Evolutionary conservation across 345 rosid species (phyloP).

Genomic region (Boechera stricta): DNA sequence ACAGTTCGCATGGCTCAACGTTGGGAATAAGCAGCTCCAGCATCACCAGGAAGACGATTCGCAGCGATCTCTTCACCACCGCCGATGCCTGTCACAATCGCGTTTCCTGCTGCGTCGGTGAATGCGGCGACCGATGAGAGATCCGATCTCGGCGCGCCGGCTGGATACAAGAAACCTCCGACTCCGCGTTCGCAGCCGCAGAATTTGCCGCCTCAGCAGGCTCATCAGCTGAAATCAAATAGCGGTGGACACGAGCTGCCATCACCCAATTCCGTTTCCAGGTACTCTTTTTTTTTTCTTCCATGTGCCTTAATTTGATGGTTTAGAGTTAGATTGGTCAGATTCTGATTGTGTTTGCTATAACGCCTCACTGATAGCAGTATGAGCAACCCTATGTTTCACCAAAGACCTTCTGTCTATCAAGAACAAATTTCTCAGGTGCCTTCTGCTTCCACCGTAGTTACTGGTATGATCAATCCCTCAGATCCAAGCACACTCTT

Average conservation of each 20-base stretch:
- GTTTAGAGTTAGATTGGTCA: constrained; percentile 16
- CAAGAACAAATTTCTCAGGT: constrained; percentile 72
- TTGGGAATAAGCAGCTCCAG: constrained; percentile 43
- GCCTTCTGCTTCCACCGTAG: constrained; percentile 59
- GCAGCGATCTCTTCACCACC: constrained; percentile 62
- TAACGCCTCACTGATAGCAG: constrained; percentile 76
- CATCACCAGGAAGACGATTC: constrained; percentile 67
- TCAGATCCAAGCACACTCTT: constrained; percentile 58
- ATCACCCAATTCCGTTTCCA: constrained; percentile 92
- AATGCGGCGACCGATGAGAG: constrained; percentile 66
- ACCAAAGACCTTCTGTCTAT: constrained; percentile 66
- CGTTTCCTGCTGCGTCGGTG: constrained; percentile 52
- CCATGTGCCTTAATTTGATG: neutral
- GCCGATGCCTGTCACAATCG: constrained; percentile 53
- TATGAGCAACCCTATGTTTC: constrained; percentile 63
- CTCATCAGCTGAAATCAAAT: constrained; percentile 57
- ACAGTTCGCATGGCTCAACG: constrained; percentile 69
- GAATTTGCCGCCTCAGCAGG: constrained; percentile 52
- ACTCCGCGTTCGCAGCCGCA: constrained; percentile 56
- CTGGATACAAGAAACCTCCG: constrained; percentile 62
- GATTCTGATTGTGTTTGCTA: constrained; percentile 51
- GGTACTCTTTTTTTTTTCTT: constrained; percentile 49
- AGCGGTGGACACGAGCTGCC: constrained; percentile 69
- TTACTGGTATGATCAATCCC: constrained; percentile 60
- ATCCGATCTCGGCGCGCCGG: constrained; percentile 76